Evolutionary conservation across 1,284 basidiomycete species (phyloP), one percentile per base, ranked within the genome.

Genomic region (Pseudozyma sp.): DNA sequence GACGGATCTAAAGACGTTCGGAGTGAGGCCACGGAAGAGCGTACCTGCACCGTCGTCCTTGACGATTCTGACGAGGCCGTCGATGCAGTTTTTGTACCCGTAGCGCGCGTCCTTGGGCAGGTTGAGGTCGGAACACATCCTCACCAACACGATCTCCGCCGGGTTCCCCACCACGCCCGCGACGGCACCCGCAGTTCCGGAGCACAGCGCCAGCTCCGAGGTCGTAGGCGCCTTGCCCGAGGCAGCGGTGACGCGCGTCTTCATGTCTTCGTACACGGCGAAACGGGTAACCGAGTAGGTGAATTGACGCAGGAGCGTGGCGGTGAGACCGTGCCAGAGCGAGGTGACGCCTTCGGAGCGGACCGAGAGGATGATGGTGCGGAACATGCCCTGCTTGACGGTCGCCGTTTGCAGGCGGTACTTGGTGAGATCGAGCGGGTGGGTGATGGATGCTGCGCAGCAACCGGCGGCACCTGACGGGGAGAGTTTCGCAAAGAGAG

Each of bases 71-170:
- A 85, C 84, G 7, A 88, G 64, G 9, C 88, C 87, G 45, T 87
- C 82, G 39, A 87, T 43, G 52, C 86, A 86, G 77, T 87, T 86
- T 43, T 81, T 60, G 74, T 86, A 86, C 50, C 71, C 69, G 52
- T 77, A 82, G 17, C 80, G 78, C 17, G 81, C 47, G 44, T 78
- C 75, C 3, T 76, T 75, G 2, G 81, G 75, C 51, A 79, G 72
- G 55, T 83, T 79, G 43, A 85, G 75, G 58, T 86, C 85, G 19
- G 84, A 83, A 31, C 85, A 85, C 85, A 86, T 86, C 31, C 85
- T 80, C 8, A 86, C 85, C 16, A 86, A 80, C 17, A 86, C 77
- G 53, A 86, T 84, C 88, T 92, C 92, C 78, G 81, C 80, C 0
- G 80, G 80, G 49, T 82, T 82, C 9, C 81, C 81, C 5, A 81